Percentiles rank a stretch among this genome's conserved stretches.
Evolutionary conservation across 805 yeast species (phyloP).

Genomic region (Kregervanrija delftensis): DNA sequence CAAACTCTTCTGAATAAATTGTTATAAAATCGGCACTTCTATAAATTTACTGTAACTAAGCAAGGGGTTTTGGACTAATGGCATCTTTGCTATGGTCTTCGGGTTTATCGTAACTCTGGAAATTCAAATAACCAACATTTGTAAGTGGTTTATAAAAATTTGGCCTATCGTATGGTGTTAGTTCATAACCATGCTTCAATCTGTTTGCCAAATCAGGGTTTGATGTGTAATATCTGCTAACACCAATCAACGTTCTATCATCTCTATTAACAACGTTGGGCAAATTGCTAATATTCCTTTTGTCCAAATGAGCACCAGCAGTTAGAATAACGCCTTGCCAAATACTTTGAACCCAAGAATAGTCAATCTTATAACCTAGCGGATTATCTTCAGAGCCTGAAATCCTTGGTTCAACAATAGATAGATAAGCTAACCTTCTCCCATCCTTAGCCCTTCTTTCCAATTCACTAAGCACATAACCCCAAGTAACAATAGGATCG

Average conservation of each 20-base stretch:
- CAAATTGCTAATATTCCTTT: constrained; percentile 16
- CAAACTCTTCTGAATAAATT: no score
- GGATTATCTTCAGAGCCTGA: constrained; percentile 37
- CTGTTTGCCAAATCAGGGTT: constrained; percentile 39
- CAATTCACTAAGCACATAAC: constrained; percentile 33
- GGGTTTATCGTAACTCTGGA: constrained; percentile 1
- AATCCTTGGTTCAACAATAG: constrained; percentile 61
- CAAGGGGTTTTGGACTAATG: constrained; percentile 2
- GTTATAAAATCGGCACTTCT: no score
- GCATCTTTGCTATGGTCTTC: constrained; percentile 3
- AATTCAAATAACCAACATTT: constrained; percentile 8
- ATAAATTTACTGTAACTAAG: no score
- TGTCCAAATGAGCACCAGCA: constrained; percentile 22
- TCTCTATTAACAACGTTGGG: constrained; percentile 21
- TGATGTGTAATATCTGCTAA: constrained; percentile 33
- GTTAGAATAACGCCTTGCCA: constrained; percentile 30
- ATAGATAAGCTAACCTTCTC: constrained; percentile 18
- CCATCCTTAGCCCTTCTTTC: constrained; percentile 24
- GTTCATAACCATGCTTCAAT: constrained; percentile 28
- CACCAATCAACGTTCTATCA: constrained; percentile 39
- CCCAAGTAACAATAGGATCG: constrained; percentile 27
- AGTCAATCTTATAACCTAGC: constrained; percentile 4
- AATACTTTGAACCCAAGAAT: constrained; percentile 20
- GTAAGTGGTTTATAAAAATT: constrained; percentile 28
- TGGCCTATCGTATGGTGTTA: constrained; percentile 35